These are phyloP conservation scores for Myriosclerotinia curreyana DNA, from an alignment of 2,329 filamentous ascomycete species.

Conservation along the genomic window DNA sequence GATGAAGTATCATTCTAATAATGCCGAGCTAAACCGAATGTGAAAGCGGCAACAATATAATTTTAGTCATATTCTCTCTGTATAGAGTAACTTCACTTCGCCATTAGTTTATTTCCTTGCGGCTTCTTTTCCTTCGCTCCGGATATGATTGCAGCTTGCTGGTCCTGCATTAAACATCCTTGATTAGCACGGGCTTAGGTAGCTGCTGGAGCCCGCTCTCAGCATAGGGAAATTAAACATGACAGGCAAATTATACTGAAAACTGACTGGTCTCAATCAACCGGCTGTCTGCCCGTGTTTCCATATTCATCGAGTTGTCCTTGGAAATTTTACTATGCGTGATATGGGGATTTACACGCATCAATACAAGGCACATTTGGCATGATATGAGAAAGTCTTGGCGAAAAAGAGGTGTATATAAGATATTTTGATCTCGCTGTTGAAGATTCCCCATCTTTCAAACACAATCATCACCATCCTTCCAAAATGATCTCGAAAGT, in stretches of 20 bases:
- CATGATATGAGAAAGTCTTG: not conserved
- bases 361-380: not conserved
- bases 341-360: not conserved
- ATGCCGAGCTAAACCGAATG: not conserved
- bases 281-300: constrained; percentile 35
- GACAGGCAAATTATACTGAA: not conserved
- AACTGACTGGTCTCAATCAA: constrained; percentile 25
- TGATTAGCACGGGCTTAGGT: constrained; percentile 9
- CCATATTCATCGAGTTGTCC: constrained; percentile 26
- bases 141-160: constrained; percentile 5
- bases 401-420: constrained; percentile 29
- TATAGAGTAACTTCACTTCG: constrained; percentile 9
- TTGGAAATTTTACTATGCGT: not conserved
- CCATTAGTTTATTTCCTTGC: constrained; percentile 9
- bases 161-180: not conserved
- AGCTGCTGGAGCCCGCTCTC: not conserved
- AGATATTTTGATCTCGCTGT: constrained; percentile 24
- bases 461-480: constrained; percentile 15
- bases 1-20: not conserved
- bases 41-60: not conserved
- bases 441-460: not conserved
- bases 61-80: not conserved
- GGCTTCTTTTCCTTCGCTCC: constrained; percentile 4
- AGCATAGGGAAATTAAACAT: not conserved
- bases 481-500: constrained; percentile 38